Evolutionary conservation across 805 yeast species (phyloP), one percentile per base, ranked within the genome.

Genomic region (Kodamaea nitidulidarum): DNA sequence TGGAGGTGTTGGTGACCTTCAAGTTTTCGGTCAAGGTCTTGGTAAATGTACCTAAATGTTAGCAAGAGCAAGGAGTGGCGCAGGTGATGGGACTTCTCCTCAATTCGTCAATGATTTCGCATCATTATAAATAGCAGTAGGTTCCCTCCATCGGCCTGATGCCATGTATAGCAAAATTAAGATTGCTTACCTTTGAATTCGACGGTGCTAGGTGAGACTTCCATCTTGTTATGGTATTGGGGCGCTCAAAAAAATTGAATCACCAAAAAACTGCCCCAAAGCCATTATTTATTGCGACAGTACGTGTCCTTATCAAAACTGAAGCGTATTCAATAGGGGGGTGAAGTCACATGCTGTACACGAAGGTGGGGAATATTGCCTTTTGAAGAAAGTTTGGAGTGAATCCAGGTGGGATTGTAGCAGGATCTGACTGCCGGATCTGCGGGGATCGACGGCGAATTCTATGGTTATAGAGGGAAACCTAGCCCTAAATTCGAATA

Each of bases 101-200:
- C n/a, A n/a, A n/a, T n/a, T n/a, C n/a, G n/a, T n/a, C n/a, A n/a
- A n/a, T n/a, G n/a, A n/a, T n/a, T n/a, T n/a, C n/a, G n/a, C n/a
- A n/a, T n/a, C n/a, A n/a, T n/a, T n/a, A n/a, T n/a, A n/a, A n/a
- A n/a, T n/a, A n/a, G n/a, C n/a, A n/a, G n/a, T n/a, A n/a, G n/a
- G n/a, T n/a, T n/a, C n/a, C n/a, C n/a, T n/a, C n/a, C n/a, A n/a
- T n/a, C n/a, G n/a, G n/a, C n/a, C n/a, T n/a, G n/a, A n/a, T n/a
- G n/a, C n/a, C n/a, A n/a, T n/a, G n/a, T n/a, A n/a, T n/a, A n/a
- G n/a, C n/a, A n/a, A 20, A 20, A 25, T 25, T n/a, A 25, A n/a
- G n/a, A 25, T 12, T 35, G 80, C 93, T 61, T 75, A 85, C 95
- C 82, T 54, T 75, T 76, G 63, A 83, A 88, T 61, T 83, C 90